Evolutionary conservation across 305 asterid genomes (phyloP), one percentile per base, ranked within the genome.

Genomic region (Solanum hybrid): DNA sequence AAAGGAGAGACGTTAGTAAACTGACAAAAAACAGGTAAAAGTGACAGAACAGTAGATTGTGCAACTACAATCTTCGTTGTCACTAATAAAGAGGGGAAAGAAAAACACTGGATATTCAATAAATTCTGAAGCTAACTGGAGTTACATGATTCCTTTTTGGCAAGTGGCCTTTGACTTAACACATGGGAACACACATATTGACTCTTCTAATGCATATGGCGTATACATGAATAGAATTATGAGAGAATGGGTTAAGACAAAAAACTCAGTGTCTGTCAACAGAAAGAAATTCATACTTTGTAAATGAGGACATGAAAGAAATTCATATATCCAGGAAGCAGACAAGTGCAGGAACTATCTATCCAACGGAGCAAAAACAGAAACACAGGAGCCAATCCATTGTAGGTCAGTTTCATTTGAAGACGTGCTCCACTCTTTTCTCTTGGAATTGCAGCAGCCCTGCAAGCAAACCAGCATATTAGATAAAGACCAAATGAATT

Each of bases 361-460:
- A 96, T 91, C 98, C 97, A 96, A 31, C 91, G 96, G 42, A 94
- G 97, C 80, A 95, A 91, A 89, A 92, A 94, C 87, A 94, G 94
- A 87, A 94, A 89, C 87, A 96, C 87, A 51, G 98, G 97, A 37
- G 98, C 93, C 69, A 95, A 85, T 78, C 94, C 93, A 91, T 94
- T 95, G 94, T 93, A 95, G 86, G 94, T 98, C 93, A 96, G 88
- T 89, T 96, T 96, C 99, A 96, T 96, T 86, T 96, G 98, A 85
- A 96, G 92, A 35, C 94, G 95, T 20, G 94, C 94, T 76, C 97
- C 96, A 31, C 98, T 97, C 91, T 94, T 95, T 7, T 95, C 96
- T 93, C 95, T 94, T 2, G 99, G 98, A 91, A 97, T 94, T 73
- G 94, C 96, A 72, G 96, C 95, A 85, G 98, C 97, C 94, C 99